Conservation (phyloP, 2,329 filamentous ascomycete species). For the Macrophomina phaseolina region DNA sequence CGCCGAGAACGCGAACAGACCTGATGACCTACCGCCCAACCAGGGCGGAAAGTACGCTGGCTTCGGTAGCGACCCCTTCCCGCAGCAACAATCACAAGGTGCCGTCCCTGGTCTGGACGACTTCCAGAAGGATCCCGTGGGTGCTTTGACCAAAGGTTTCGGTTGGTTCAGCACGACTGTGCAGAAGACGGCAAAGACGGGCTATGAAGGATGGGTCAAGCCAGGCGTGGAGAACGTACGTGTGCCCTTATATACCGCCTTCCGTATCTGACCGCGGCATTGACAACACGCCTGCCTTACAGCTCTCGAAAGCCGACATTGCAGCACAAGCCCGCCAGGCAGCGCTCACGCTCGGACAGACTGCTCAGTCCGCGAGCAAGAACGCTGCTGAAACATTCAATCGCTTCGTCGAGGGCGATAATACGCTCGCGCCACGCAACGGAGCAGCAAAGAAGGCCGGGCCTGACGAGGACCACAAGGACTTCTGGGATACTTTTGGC, state of each 20-base stretch:
- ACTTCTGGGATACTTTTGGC: constrained; percentile 93
- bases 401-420: constrained; percentile 83
- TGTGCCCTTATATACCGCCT: constrained; percentile 4
- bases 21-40: constrained; percentile 77
- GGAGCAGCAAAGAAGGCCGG: constrained; percentile 24
- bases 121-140: constrained; percentile 88
- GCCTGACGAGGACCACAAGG: constrained; percentile 62
- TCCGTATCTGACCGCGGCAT: too few relatives aligned
- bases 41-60: constrained; percentile 93
- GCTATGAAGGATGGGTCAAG: constrained; percentile 91
- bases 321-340: constrained; percentile 65
- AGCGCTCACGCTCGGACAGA: constrained; percentile 62
- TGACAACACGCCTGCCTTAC: neutral
- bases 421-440: constrained; percentile 32
- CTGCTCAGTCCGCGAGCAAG: constrained; percentile 69
- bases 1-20: constrained; percentile 76
- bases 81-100: constrained; percentile 50
- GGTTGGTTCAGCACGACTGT: constrained; percentile 92
- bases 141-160: constrained; percentile 86
- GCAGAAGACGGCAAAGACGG: constrained; percentile 85
- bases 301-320: constrained; percentile 74
- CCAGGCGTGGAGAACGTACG: constrained; percentile 86
- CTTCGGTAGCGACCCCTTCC: constrained; percentile 79
- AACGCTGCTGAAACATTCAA: constrained; percentile 80
- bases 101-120: constrained; percentile 77